Evolutionary conservation across 2,329 filamentous ascomycete species (phyloP).

Genomic region (Lachnellula cervina): DNA sequence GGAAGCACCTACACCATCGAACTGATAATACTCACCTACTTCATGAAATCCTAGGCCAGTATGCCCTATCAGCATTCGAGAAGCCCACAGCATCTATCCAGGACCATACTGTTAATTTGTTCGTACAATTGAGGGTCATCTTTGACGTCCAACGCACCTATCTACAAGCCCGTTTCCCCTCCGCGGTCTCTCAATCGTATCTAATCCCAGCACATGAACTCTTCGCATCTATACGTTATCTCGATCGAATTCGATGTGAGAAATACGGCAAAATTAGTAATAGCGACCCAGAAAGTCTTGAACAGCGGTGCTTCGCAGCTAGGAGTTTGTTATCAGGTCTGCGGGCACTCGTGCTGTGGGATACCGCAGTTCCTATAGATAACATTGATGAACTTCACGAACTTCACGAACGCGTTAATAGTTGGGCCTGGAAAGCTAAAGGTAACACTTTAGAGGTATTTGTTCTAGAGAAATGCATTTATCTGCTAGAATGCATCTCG

Average conservation of each 20-base stretch:
- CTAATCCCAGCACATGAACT: not conserved
- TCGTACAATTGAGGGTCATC: not conserved
- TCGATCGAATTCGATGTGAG: not conserved
- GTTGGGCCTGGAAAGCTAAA: not conserved
- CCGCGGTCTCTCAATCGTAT: not conserved
- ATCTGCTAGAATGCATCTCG: not conserved
- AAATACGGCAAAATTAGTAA: not conserved
- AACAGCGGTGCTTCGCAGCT: not conserved
- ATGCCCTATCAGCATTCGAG: not conserved
- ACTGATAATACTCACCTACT: not conserved
- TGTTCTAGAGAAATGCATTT: not conserved
- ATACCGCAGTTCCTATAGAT: not conserved
- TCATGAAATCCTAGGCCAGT: not conserved
- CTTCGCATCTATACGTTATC: not conserved
- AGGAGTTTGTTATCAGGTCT: not conserved
- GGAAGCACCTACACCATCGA: not conserved
- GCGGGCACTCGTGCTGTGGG: not conserved
- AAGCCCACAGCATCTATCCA: not conserved
- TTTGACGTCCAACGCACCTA: conserved; percentile 1
- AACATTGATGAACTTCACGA: not conserved
- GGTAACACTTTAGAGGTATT: not conserved
- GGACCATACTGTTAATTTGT: not conserved
- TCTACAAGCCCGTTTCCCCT: not conserved
- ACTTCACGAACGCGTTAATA: not conserved
- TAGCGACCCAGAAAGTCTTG: not conserved